Conservation (phyloP, 2,329 filamentous ascomycete species). For the Monosporascus ibericus region DNA sequence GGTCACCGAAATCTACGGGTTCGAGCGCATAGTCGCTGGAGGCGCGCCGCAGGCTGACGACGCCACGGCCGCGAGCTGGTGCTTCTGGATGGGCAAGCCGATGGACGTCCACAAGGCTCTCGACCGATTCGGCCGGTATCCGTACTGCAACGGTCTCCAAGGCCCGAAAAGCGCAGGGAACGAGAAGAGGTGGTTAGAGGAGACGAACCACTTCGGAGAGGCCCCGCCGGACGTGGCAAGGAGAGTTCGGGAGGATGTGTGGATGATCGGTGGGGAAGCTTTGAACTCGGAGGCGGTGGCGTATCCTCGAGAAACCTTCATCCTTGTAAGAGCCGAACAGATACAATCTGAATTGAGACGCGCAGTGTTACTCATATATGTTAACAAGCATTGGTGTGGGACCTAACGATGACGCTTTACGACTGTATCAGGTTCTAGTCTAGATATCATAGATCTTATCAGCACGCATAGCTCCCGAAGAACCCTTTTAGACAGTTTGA, state of each 20-base stretch:
- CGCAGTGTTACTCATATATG: too few species aligned
- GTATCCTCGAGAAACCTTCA: too few species aligned
- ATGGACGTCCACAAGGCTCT: conserved; percentile 24
- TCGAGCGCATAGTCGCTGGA: conserved; percentile 10
- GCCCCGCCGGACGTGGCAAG: conserved; percentile 7
- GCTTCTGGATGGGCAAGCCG: conserved; percentile 19
- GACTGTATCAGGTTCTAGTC: too few species aligned
- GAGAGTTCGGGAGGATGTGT: conserved; percentile 8
- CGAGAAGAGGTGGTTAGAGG: conserved; percentile 18
- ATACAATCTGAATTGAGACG: too few species aligned
- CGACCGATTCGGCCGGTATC: conserved; percentile 21
- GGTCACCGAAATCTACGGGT: conserved; percentile 15
- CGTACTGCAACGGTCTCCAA: conserved; percentile 19
- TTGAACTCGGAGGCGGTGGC: not conserved
- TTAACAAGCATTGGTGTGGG: too few species aligned
- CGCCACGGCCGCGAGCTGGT: conserved; percentile 1
- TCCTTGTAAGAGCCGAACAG: too few species aligned
- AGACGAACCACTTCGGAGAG: conserved; percentile 11
- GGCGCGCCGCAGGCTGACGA: conserved; percentile 8
- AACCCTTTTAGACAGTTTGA: too few species aligned
- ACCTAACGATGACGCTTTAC: too few species aligned
- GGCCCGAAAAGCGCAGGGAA: conserved; percentile 17
- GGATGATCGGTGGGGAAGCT: conserved; percentile 14
- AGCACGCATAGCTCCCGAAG: too few species aligned
- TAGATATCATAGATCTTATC: too few species aligned